Conservation (phyloP, 768 basidiomycete species). For the Xerocomellus chrysenteron region DNA sequence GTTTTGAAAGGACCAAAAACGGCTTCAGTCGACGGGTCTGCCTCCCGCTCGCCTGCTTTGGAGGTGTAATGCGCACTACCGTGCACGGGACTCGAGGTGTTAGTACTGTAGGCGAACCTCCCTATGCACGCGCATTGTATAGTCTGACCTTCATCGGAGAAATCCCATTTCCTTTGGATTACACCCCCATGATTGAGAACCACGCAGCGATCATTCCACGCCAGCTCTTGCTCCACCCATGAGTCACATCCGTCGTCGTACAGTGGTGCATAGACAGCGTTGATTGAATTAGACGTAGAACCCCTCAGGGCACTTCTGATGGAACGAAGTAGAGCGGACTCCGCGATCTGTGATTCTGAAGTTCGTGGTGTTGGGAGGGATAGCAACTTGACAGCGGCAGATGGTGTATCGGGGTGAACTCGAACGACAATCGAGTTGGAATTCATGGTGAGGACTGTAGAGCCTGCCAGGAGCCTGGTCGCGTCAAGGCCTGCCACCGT, state of each 20-base stretch:
- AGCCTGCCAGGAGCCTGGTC: too few species aligned
- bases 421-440: conserved; percentile 32
- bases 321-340: conserved; percentile 49
- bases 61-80: conserved; percentile 31
- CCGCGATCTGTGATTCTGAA: conserved; percentile 9
- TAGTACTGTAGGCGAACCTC: conserved; percentile 55
- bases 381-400: conserved; percentile 46
- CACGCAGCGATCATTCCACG: conserved; percentile 67
- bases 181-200: conserved; percentile 66
- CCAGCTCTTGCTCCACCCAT: conserved; percentile 60
- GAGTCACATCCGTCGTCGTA: conserved; percentile 41
- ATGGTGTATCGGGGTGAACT: conserved; percentile 42
- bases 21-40: conserved; percentile 19
- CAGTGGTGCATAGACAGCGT: conserved; percentile 42
- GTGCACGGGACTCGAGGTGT: conserved; percentile 25
- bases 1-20: conserved; percentile 46
- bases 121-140: conserved; percentile 84
- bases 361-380: conserved; percentile 24
- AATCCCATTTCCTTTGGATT: conserved; percentile 72
- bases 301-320: conserved; percentile 63
- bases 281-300: conserved; percentile 42
- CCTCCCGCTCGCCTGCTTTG: conserved; percentile 14
- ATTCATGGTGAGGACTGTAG: conserved; percentile 14
- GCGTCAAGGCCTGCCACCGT: neutral
- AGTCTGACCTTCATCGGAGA: conserved; percentile 65